Percentiles rank a stretch among this genome's conserved stretches.
These are phyloP conservation scores for Tylopilus sp. DNA, from an alignment of 1,284 basidiomycete species.

Conservation along the genomic window DNA sequence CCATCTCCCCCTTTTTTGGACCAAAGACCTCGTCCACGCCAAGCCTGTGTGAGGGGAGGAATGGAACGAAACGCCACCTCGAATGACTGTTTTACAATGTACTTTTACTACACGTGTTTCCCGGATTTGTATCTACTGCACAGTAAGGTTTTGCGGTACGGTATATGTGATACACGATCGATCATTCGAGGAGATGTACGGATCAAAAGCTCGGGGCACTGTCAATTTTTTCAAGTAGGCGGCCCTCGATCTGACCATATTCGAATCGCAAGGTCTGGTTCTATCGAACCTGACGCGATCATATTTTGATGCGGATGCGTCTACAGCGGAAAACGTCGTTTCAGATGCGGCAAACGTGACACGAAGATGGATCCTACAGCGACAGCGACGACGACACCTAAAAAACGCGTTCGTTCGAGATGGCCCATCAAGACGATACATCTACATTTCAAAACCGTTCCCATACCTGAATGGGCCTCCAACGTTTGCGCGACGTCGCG, in stretches of 20 bases:
- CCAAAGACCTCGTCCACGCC: constrained; percentile 58
- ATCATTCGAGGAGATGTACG: constrained; percentile 2
- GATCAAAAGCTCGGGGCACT: neutral
- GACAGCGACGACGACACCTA: constrained; percentile 73
- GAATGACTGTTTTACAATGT: constrained; percentile 11
- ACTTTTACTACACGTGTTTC: constrained; percentile 12
- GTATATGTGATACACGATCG: constrained; percentile 12
- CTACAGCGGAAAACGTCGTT: constrained; percentile 35
- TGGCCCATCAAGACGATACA: too few species aligned
- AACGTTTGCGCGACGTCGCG: constrained; percentile 75
- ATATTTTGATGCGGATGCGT: constrained; percentile 79
- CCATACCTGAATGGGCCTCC: constrained; percentile 70
- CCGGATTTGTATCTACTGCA: constrained; percentile 10
- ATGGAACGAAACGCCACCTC: too few species aligned
- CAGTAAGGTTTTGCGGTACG: constrained; percentile 4
- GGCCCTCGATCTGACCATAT: constrained; percentile 65
- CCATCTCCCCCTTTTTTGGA: neutral
- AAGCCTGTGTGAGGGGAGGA: constrained; percentile 43
- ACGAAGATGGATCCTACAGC: constrained; percentile 42
- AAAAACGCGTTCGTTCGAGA: neutral
- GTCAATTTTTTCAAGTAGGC: constrained; percentile 11
- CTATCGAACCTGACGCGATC: constrained; percentile 80
- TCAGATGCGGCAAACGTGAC: neutral
- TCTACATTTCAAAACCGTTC: too few species aligned
- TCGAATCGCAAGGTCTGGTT: constrained; percentile 70